Percentiles rank a stretch among this genome's conserved stretches.
phyloP scores from a whole-genome alignment of 139 green algal genomes.

The Desmodesmus armatus region DNA sequence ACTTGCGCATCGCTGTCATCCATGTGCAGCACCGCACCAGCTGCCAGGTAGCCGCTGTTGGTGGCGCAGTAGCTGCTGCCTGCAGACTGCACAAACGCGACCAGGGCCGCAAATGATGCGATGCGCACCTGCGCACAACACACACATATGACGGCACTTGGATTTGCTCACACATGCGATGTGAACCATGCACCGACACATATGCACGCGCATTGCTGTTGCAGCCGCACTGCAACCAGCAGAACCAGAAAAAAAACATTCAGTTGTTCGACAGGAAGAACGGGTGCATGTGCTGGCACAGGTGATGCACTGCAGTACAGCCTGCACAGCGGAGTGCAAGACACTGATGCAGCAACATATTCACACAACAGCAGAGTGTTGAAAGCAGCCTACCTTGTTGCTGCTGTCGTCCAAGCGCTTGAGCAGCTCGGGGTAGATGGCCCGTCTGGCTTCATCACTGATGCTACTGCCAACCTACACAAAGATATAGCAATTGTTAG shows the following conservation, averaged over 20 bases:
- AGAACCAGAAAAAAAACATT: too few relatives aligned
- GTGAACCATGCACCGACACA: too few relatives aligned
- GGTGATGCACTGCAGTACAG: too few relatives aligned
- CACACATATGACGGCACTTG: background rate
- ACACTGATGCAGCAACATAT: too few relatives aligned
- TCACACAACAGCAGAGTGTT: background rate
- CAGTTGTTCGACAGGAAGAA: too few relatives aligned
- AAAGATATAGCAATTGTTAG: background rate
- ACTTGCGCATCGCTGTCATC: constrained; percentile 76
- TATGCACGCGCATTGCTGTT: background rate
- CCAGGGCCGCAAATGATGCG: constrained; percentile 54
- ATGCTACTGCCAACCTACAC: constrained; percentile 56
- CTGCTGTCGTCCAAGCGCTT: constrained; percentile 88
- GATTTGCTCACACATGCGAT: background rate
- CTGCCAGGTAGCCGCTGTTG: constrained; percentile 76
- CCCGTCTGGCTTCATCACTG: constrained; percentile 60
- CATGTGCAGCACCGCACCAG: constrained; percentile 83
- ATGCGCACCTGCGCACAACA: constrained; percentile 54
- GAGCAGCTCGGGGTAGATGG: constrained; percentile 82
- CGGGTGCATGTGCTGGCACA: too few relatives aligned
- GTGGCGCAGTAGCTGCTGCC: constrained; percentile 68
- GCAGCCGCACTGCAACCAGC: background rate
- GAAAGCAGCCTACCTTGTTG: constrained; percentile 63
- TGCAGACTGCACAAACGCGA: constrained; percentile 59
- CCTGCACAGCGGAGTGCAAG: too few relatives aligned